phyloP scores from a whole-genome alignment of 371 early-diverging fungal species.

The Lichtheimia ornata region DNA sequence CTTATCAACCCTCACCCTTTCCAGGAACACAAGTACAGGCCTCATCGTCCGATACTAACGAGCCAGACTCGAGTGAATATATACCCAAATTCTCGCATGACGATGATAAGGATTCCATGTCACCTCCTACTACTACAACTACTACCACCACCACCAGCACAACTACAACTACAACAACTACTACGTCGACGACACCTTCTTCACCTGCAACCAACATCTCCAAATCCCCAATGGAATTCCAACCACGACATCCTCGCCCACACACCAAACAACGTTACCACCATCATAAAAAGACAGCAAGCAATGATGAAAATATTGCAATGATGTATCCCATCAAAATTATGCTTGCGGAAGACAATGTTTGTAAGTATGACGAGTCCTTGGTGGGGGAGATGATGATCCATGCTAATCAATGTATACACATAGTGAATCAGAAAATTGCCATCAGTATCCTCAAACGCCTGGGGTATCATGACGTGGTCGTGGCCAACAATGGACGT shows the following conservation, averaged over 20 bases:
- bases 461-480: conserved; percentile 56
- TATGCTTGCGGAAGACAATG: conserved; percentile 52
- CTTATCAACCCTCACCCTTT: too few relatives aligned
- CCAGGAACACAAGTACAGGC: too few relatives aligned
- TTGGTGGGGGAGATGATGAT: too few relatives aligned
- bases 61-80: too few relatives aligned
- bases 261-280: conserved; percentile 13
- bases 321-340: conserved; percentile 41
- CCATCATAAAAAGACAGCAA: conserved; percentile 22
- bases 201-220: not conserved
- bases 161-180: conserved; percentile 11
- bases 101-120: too few relatives aligned
- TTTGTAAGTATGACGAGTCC: conserved; percentile 27
- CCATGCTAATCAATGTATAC: not conserved
- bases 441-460: conserved; percentile 58
- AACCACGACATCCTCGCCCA: not conserved
- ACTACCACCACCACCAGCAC: not conserved
- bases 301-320: conserved; percentile 42
- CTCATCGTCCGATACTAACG: too few relatives aligned
- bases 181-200: conserved; percentile 9
- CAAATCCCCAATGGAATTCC: not conserved
- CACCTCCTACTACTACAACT: not conserved
- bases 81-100: not conserved
- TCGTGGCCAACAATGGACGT: conserved; percentile 56
- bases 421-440: conserved; percentile 58